phyloP scores from a whole-genome alignment of 2,329 filamentous ascomycete species.

The Camillea tinctor region DNA sequence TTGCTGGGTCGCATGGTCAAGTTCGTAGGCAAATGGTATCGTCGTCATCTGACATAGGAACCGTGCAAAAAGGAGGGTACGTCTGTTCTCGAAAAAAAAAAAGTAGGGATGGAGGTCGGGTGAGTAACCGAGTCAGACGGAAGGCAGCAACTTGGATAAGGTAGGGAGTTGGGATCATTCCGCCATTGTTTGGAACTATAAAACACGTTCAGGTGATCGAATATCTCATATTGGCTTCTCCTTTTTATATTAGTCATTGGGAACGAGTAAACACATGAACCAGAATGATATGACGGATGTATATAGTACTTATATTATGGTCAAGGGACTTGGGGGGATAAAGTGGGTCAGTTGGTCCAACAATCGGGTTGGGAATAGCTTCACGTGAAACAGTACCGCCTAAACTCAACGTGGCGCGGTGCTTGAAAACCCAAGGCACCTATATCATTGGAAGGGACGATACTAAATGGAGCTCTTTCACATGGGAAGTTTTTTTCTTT shows the following conservation, averaged over 20 bases:
- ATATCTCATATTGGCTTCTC: not conserved
- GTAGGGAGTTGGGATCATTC: not conserved
- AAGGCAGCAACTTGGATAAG: slow-evolving; percentile 1
- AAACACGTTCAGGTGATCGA: not conserved
- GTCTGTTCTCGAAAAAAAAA: not conserved
- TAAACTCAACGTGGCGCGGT: not conserved
- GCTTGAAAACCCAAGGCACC: not conserved
- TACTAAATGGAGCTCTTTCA: not conserved
- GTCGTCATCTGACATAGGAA: slow-evolving; percentile 10
- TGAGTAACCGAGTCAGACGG: slow-evolving; percentile 2
- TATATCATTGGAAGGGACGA: not conserved
- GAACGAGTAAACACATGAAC: not conserved
- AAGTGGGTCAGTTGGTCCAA: not conserved
- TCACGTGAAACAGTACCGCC: not conserved
- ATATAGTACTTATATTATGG: not conserved
- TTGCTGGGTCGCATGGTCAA: slow-evolving; percentile 3
- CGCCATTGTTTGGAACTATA: not conserved
- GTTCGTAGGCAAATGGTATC: not conserved
- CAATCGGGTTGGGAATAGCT: not conserved
- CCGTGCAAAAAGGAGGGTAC: slow-evolving; percentile 4
- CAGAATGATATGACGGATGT: not conserved
- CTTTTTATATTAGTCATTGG: not conserved
- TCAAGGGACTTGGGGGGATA: not conserved
- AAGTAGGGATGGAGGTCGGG: slow-evolving; percentile 2
- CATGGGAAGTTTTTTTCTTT: not conserved